These are phyloP conservation scores for Tremellales sp. DNA, from an alignment of 1,284 basidiomycete genomes.

Conservation along the genomic window DNA sequence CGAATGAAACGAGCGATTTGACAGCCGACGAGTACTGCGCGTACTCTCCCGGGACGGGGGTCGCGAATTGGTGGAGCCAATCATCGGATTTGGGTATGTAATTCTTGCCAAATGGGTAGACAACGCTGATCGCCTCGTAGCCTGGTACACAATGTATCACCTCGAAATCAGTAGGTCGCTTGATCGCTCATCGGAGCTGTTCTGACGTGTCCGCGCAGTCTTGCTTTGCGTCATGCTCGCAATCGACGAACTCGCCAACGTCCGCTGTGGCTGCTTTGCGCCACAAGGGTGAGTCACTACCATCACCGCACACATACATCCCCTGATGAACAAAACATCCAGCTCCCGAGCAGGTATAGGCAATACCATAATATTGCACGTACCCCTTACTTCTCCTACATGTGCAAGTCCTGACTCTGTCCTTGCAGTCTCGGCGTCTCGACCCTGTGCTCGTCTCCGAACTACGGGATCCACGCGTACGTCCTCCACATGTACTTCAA, in stretches of 20 bases:
- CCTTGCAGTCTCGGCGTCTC: conserved; percentile 17
- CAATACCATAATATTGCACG: conserved; percentile 36
- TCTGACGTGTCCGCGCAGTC: conserved; percentile 8
- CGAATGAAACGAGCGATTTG: neutral
- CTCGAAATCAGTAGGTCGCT: conserved; percentile 14
- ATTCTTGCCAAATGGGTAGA: neutral
- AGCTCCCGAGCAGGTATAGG: conserved; percentile 27
- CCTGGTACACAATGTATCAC: conserved; percentile 33
- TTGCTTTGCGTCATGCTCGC: conserved; percentile 29
- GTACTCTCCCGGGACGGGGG: conserved; percentile 25
- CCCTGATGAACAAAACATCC: no score
- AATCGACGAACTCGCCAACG: conserved; percentile 28
- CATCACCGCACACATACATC: no score
- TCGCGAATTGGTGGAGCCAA: conserved; percentile 28
- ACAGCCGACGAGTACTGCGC: conserved; percentile 21
- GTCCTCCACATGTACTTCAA: neutral
- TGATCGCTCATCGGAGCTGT: neutral
- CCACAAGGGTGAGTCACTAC: conserved; percentile 37
- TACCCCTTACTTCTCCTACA: neutral
- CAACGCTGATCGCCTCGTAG: conserved; percentile 10
- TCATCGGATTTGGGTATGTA: conserved; percentile 24
- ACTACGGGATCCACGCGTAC: conserved; percentile 22
- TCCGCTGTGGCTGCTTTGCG: conserved; percentile 30
- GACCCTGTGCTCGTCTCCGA: conserved; percentile 25
- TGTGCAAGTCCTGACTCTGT: neutral